Conservation (phyloP, 768 basidiomycete species). For the Suillus sp. region DNA sequence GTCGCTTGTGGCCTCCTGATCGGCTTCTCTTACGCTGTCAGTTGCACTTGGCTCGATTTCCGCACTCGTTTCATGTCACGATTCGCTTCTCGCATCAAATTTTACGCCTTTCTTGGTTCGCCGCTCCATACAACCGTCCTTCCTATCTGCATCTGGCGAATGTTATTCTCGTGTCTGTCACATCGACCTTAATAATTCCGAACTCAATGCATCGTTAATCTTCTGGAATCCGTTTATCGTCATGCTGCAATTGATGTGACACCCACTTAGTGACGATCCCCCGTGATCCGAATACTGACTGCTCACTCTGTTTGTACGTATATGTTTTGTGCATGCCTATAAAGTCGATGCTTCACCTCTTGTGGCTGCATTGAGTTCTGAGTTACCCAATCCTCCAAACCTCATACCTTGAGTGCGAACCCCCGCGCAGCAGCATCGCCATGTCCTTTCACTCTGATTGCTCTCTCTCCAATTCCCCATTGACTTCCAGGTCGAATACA, state of each 20-base stretch:
- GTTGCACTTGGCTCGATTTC: background rate
- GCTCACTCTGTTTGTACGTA: slow-evolving; percentile 13
- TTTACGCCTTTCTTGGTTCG: background rate
- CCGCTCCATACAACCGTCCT: background rate
- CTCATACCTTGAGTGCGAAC: background rate
- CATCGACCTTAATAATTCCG: background rate
- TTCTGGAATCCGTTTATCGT: background rate
- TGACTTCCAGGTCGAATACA: slow-evolving; percentile 24
- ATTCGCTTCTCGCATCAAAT: background rate
- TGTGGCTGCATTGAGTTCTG: background rate
- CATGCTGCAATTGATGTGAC: background rate
- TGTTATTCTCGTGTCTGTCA: background rate
- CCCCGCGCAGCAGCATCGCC: background rate
- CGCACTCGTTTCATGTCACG: background rate
- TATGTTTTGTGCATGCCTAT: slow-evolving; percentile 19
- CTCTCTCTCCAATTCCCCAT: slow-evolving; percentile 19
- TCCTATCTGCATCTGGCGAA: slow-evolving; percentile 13
- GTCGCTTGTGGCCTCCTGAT: background rate
- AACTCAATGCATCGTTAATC: background rate
- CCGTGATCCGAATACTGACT: no score
- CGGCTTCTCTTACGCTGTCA: background rate
- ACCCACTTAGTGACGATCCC: background rate
- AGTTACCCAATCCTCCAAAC: slow-evolving; percentile 2
- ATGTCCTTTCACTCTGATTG: slow-evolving; percentile 25
- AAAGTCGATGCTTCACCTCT: slow-evolving; percentile 23